Evolutionary conservation across 768 basidiomycete genomes (phyloP).

Genomic region (Mrakia frigida): DNA sequence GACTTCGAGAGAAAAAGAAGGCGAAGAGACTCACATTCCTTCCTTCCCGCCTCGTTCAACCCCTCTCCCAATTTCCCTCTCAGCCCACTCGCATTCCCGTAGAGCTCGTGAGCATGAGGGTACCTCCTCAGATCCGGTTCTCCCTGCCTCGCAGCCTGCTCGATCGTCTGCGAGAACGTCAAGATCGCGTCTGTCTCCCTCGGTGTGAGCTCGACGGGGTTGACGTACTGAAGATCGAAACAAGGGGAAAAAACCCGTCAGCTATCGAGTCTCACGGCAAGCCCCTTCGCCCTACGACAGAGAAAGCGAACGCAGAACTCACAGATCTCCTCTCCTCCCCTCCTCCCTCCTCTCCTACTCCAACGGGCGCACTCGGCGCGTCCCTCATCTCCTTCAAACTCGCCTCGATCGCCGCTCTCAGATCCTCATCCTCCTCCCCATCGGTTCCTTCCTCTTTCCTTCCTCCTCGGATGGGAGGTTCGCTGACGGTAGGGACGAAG

Average conservation of each 20-base stretch:
- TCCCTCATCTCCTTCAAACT: constrained; percentile 66
- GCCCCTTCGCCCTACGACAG: too few species aligned
- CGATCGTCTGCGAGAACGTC: constrained; percentile 84
- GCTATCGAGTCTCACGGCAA: constrained; percentile 40
- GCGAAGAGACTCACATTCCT: constrained; percentile 63
- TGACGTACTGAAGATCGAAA: constrained; percentile 25
- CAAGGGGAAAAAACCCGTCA: background rate
- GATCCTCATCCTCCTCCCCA: constrained; percentile 86
- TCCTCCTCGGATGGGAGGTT: constrained; percentile 62
- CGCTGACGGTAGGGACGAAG: constrained; percentile 59
- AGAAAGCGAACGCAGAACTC: constrained; percentile 54
- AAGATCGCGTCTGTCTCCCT: constrained; percentile 75
- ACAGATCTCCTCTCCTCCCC: constrained; percentile 65
- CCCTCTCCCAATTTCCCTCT: constrained; percentile 77
- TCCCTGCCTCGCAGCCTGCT: constrained; percentile 69
- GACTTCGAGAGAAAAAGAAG: background rate
- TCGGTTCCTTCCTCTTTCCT: constrained; percentile 39
- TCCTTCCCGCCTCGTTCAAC: constrained; percentile 74
- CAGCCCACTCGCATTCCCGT: constrained; percentile 70
- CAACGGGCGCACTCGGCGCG: constrained; percentile 35
- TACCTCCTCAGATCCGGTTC: constrained; percentile 71
- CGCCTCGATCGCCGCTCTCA: constrained; percentile 91
- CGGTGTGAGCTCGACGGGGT: constrained; percentile 20
- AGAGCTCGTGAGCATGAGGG: constrained; percentile 76
- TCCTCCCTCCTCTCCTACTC: constrained; percentile 40